Evolutionary conservation across 371 early-diverging fungal genomes (phyloP).

Genomic region (Rhizopus sp.): DNA sequence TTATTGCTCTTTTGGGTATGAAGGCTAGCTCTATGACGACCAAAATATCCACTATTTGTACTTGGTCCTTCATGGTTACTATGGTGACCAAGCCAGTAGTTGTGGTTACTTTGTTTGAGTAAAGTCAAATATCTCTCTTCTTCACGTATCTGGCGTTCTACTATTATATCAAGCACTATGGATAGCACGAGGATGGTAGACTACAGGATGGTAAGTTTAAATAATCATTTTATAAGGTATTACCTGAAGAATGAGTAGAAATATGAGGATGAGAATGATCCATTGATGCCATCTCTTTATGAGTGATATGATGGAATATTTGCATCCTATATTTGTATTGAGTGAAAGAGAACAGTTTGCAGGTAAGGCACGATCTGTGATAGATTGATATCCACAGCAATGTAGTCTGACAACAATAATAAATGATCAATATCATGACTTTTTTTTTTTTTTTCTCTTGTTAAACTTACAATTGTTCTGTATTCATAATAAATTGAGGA

Average conservation of each 20-base stretch:
- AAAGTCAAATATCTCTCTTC: conserved; percentile 28
- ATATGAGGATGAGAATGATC: conserved; percentile 13
- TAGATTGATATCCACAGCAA: conserved; percentile 32
- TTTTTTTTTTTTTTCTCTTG: neutral
- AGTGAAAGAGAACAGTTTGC: conserved; percentile 13
- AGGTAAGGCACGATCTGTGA: conserved; percentile 24
- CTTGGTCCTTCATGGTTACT: conserved; percentile 3
- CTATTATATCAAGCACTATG: conserved; percentile 16
- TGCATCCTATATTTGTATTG: conserved; percentile 19
- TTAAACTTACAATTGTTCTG: conserved; percentile 39
- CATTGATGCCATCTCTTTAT: conserved; percentile 22
- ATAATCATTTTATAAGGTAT: neutral
- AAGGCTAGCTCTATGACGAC: conserved; percentile 17
- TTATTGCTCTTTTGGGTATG: neutral
- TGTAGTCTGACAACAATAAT: conserved; percentile 14
- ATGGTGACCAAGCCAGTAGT: conserved; percentile 13
- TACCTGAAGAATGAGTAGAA: conserved; percentile 21
- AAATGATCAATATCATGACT: conserved; percentile 1
- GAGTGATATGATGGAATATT: conserved; percentile 7
- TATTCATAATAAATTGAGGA: conserved; percentile 20
- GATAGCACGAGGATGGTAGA: conserved; percentile 18
- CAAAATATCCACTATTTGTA: conserved; percentile 19
- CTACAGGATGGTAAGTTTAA: conserved; percentile 8
- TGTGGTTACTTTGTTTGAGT: conserved; percentile 18
- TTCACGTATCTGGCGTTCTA: conserved; percentile 28